Evolutionary conservation across 345 rosid genomes (phyloP).

Genomic region (Rhodomyrtus tomentosa): DNA sequence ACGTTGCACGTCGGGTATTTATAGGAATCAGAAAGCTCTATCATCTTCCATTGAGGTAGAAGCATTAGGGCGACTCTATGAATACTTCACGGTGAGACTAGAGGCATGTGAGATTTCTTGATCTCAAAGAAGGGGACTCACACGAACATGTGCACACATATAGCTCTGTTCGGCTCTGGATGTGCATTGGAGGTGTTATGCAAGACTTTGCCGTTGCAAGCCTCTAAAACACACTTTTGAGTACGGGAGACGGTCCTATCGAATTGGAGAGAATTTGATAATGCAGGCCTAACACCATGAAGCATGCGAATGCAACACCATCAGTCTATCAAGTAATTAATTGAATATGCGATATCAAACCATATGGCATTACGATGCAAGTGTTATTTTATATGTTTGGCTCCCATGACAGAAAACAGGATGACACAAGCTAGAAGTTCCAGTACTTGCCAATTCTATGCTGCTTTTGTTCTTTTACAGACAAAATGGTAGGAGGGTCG

Average conservation of each 20-base stretch:
- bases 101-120: not conserved
- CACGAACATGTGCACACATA: not conserved
- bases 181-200: not conserved
- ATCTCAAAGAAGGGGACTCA: not conserved
- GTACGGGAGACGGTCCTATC: not conserved
- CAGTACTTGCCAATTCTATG: not conserved
- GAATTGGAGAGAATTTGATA: not conserved
- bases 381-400: not conserved
- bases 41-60: not conserved
- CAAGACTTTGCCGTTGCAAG: not conserved
- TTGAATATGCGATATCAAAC: not conserved
- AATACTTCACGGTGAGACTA: not conserved
- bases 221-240: not conserved
- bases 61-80: not conserved
- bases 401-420: not conserved
- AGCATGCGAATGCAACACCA: not conserved
- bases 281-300: not conserved
- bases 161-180: not conserved
- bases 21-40: not conserved
- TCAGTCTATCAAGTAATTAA: not conserved
- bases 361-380: not conserved
- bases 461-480: not conserved
- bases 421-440: not conserved
- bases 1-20: not conserved
- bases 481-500: not conserved